Evolutionary conservation across 106 monocot species (phyloP).

Genomic region (Vanilla planifolia): DNA sequence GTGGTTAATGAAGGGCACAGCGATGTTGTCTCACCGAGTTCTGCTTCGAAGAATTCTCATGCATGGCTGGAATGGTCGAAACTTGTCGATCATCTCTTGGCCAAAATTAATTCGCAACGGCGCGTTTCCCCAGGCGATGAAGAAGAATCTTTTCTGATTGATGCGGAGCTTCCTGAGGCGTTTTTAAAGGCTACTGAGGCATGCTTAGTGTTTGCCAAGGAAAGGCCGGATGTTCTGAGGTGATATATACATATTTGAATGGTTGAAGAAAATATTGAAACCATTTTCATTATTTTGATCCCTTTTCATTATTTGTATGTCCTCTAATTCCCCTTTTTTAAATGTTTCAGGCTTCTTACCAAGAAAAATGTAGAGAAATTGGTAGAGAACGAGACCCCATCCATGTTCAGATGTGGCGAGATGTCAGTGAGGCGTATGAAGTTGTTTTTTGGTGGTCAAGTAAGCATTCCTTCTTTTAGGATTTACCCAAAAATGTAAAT

Average conservation of each 20-base stretch:
- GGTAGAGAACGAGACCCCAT: conserved; percentile 57
- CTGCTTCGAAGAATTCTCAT: neutral
- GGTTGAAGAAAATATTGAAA: neutral
- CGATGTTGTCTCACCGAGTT: neutral
- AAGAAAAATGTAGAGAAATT: conserved; percentile 61
- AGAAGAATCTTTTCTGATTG: conserved; percentile 23
- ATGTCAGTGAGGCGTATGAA: conserved; percentile 46
- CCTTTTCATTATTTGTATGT: neutral
- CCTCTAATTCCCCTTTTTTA: neutral
- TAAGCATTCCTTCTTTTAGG: too few species aligned
- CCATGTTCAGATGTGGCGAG: conserved; percentile 61
- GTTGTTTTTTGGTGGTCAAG: conserved; percentile 32
- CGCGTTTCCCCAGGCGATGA: conserved; percentile 4
- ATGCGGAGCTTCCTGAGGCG: conserved; percentile 29
- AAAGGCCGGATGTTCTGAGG: conserved; percentile 65
- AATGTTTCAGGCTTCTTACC: conserved; percentile 43
- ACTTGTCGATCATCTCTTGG: conserved; percentile 45
- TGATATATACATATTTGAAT: neutral
- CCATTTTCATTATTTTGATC: neutral
- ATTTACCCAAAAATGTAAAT: neutral
- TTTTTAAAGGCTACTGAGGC: conserved; percentile 35
- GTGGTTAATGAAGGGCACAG: neutral
- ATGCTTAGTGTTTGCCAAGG: conserved; percentile 54
- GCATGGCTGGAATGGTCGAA: conserved; percentile 68
- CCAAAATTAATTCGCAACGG: conserved; percentile 18